Percentiles rank a stretch among this genome's conserved stretches.
Evolutionary conservation across 768 basidiomycete species (phyloP).

Genomic region (Lactarius akahatsu): DNA sequence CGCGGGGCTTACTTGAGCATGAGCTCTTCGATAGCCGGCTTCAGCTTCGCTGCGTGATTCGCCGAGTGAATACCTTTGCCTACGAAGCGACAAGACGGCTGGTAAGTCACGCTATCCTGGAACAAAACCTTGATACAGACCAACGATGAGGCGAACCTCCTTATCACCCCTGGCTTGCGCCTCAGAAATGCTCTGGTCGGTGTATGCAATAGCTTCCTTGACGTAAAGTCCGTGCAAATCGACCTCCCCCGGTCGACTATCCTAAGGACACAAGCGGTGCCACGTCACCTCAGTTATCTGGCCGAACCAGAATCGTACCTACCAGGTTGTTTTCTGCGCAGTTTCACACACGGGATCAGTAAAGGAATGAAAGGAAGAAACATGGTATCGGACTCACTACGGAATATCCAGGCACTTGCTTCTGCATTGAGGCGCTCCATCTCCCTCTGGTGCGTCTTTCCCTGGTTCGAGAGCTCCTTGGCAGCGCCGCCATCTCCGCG

Average conservation of each 20-base stretch:
- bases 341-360: slow-evolving; percentile 8
- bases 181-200: slow-evolving; percentile 66
- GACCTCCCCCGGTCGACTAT: slow-evolving; percentile 70
- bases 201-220: slow-evolving; percentile 80
- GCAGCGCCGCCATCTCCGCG: slow-evolving; percentile 73
- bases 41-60: slow-evolving; percentile 77
- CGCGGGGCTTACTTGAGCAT: slow-evolving; percentile 64
- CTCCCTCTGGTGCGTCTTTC: slow-evolving; percentile 71
- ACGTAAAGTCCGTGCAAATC: slow-evolving; percentile 93
- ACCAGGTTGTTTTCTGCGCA: slow-evolving; percentile 74
- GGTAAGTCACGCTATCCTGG: not conserved
- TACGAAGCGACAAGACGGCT: slow-evolving; percentile 32
- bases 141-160: slow-evolving; percentile 81
- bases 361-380: not conserved
- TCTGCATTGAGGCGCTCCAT: slow-evolving; percentile 80
- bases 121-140: slow-evolving; percentile 42
- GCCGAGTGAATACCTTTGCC: slow-evolving; percentile 87
- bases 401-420: slow-evolving; percentile 87
- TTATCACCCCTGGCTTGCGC: slow-evolving; percentile 62
- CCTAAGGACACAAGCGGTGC: slow-evolving; percentile 37
- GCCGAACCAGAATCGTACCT: slow-evolving; percentile 2
- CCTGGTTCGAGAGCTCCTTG: slow-evolving; percentile 77
- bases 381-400: slow-evolving; percentile 45
- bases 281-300: not conserved
- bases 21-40: slow-evolving; percentile 86